Evolutionary conservation across 192 early-diverging fungal genomes (phyloP).

Genomic region (Entomortierella parvispora): DNA sequence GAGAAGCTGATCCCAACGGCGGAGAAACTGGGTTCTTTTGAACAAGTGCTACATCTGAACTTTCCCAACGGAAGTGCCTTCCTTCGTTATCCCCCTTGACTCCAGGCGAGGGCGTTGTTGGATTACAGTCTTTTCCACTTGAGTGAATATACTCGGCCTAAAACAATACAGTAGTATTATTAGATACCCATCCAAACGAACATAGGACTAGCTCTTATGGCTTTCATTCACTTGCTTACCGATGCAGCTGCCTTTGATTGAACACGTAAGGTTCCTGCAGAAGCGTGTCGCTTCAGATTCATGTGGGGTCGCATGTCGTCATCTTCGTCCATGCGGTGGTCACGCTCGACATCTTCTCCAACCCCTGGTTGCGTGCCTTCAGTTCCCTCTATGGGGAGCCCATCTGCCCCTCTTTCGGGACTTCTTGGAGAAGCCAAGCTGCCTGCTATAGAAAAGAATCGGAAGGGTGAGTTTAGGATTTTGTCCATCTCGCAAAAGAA

Average conservation of each 20-base stretch:
- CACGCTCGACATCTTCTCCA: not conserved
- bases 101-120: constrained; percentile 19
- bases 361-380: not conserved
- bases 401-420: constrained; percentile 1
- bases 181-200: no score
- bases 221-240: no score
- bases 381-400: not conserved
- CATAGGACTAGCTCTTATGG: no score
- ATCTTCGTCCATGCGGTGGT: constrained; percentile 23
- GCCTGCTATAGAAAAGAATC: constrained; percentile 7
- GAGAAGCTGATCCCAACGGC: constrained; percentile 17
- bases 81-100: constrained; percentile 22
- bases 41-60: constrained; percentile 9
- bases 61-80: constrained; percentile 29
- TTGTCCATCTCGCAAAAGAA: no score
- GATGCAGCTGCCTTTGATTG: constrained; percentile 3
- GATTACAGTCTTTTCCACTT: constrained; percentile 14
- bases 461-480: no score
- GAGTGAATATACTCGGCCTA: not conserved
- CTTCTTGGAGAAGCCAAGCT: constrained; percentile 21
- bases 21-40: constrained; percentile 26
- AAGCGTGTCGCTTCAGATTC: constrained; percentile 38
- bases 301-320: constrained; percentile 19
- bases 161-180: not conserved
- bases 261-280: constrained; percentile 30